Evolutionary conservation across 257 asterid species (phyloP).

Genomic region (Rubia yunnanensis): DNA sequence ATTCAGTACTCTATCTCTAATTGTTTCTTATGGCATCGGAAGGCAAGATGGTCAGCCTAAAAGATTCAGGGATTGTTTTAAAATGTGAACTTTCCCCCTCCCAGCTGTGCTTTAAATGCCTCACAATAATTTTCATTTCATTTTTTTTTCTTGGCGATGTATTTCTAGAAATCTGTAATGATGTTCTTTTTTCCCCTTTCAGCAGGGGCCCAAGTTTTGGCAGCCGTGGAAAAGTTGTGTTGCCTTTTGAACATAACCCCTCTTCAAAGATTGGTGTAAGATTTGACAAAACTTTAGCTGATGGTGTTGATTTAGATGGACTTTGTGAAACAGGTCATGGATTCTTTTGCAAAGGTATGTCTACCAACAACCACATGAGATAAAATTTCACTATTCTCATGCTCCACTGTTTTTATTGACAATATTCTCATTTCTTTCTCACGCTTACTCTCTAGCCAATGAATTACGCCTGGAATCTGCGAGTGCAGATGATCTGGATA

Average conservation of each 20-base stretch:
- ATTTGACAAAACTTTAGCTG: constrained; percentile 72
- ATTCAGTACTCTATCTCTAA: not conserved
- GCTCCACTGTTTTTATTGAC: not conserved
- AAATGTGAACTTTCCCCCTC: not conserved
- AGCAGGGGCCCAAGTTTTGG: constrained; percentile 85
- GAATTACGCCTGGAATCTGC: constrained; percentile 66
- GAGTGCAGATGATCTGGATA: constrained; percentile 65
- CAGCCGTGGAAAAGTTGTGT: constrained; percentile 66
- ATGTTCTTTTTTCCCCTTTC: not conserved
- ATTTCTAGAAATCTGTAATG: not conserved
- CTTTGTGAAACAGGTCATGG: constrained; percentile 77
- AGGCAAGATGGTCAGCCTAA: not conserved
- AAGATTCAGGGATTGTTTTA: not conserved
- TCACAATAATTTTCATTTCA: not conserved
- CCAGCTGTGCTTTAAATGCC: not conserved
- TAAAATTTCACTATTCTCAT: not conserved
- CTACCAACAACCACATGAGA: not conserved
- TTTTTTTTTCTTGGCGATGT: not conserved
- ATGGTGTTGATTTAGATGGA: constrained; percentile 90
- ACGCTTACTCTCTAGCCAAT: constrained; percentile 31
- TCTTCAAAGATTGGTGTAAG: constrained; percentile 75
- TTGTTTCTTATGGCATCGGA: not conserved
- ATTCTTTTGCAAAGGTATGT: constrained; percentile 86
- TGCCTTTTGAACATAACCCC: constrained; percentile 77
- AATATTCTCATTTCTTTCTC: constrained; percentile 8